Conservation (phyloP, 768 basidiomycete species). For the Daedaleopsis nitida region DNA sequence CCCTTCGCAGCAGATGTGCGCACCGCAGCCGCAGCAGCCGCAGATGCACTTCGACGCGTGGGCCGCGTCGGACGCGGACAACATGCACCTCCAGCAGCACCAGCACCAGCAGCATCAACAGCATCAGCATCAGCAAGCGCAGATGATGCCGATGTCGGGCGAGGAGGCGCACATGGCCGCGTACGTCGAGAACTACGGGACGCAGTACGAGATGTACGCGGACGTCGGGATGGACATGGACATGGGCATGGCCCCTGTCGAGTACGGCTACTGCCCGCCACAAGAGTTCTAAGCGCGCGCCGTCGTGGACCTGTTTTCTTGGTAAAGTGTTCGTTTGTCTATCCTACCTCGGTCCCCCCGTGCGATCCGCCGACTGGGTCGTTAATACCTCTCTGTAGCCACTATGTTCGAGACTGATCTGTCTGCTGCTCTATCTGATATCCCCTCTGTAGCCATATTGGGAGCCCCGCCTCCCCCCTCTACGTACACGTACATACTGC, state of each 20-base stretch:
- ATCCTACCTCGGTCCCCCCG: slow-evolving; percentile 8
- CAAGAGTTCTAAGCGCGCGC: slow-evolving; percentile 14
- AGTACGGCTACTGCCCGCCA: slow-evolving; percentile 14
- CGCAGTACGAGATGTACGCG: slow-evolving; percentile 8
- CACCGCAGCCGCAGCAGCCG: slow-evolving; percentile 25
- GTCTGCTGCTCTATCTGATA: background rate
- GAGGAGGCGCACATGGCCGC: slow-evolving; percentile 4
- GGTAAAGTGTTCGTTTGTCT: background rate
- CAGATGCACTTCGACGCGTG: slow-evolving; percentile 15
- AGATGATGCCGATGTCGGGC: background rate
- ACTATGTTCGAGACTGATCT: slow-evolving; percentile 1
- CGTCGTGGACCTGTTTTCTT: background rate
- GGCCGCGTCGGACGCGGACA: slow-evolving; percentile 1
- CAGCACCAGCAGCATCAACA: background rate
- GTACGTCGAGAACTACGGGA: slow-evolving; percentile 9
- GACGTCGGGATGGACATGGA: slow-evolving; percentile 1
- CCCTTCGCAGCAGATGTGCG: slow-evolving; percentile 6
- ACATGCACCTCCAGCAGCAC: background rate
- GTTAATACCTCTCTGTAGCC: slow-evolving; percentile 10
- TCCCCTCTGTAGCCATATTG: slow-evolving; percentile 17
- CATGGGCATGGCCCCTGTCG: slow-evolving; percentile 5
- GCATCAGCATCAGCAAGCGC: too few relatives aligned
- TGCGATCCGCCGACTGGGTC: background rate
- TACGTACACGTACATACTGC: slow-evolving; percentile 1
- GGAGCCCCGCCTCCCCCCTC: background rate